Base-by-base conservation (phyloP, 306 rosid species). In the Erythrophleum fordii region DNA sequence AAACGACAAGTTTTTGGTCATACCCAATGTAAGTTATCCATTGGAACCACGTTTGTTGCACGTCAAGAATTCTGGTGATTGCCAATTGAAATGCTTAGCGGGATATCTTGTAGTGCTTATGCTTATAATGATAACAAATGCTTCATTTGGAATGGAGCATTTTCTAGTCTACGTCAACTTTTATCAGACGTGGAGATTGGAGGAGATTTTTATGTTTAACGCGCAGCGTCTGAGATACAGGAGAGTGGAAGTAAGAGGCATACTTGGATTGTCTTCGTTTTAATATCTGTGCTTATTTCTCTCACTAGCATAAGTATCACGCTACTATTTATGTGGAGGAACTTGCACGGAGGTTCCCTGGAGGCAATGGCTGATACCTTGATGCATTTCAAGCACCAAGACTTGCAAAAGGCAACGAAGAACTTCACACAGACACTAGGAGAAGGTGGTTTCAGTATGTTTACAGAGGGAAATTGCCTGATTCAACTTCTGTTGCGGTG, bases 371-470 rank as follows among this genome's bases (percentile, higher is more conserved):
- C 77, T 6, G 84, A 84, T 35, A 69, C 81, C 3, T 67, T 82
- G 81, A 60, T 60, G 81, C 72, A 75, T 25, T 87, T 84, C 51
- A 79, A 41, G 34, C 65, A 64, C 78, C 74, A 69, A 41, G 75
- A 72, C 31, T 45, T 84, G 45, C 72, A 45, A 58, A 84, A 20
- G 14, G 90, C 88, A n/a, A 84, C 85, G 0, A 79, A 79, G 64
- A 87, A 87, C 76, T 84, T 87, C 71, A 64, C 81, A 1, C 66
- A 62, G n/a, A 81, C 76, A 44, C 75, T 82, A 11, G 88, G 90
- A 59, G 81, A 81, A 49, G 90, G 88, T 29, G 86, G 85, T 29
- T 87, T 87, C 46, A 86, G 88, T 72, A 65, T 59, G 88, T 84
- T 76, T 87, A 69, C 71, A 84, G 62, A 74, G 88, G 90, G 17